A percentile compares a stretch with the other conserved stretches of the same genome.
Conservation (phyloP, 106 monocot species). For the Allium sativum region DNA sequence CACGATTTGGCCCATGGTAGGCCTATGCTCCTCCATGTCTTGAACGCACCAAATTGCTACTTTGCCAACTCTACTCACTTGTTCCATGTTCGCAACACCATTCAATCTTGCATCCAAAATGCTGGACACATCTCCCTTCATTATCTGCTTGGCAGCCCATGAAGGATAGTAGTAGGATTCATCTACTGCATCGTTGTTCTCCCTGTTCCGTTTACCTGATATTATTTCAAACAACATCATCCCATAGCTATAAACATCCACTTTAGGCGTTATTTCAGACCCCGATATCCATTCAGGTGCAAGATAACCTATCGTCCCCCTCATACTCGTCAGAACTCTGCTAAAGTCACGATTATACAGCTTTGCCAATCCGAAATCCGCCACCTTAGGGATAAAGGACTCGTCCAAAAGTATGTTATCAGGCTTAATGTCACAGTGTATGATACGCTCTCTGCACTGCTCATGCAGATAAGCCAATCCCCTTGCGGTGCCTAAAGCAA, state of each 20-base stretch:
- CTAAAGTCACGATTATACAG: conserved; percentile 46
- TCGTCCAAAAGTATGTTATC: conserved; percentile 45
- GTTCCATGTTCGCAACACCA: conserved; percentile 3
- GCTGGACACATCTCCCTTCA: conserved; percentile 1
- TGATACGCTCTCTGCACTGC: conserved; percentile 27
- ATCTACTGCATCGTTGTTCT: conserved; percentile 1
- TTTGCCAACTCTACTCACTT: not conserved
- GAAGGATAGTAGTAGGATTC: conserved; percentile 17
- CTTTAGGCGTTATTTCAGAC: conserved; percentile 30
- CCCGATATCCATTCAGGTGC: conserved; percentile 60
- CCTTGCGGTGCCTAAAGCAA: conserved; percentile 13
- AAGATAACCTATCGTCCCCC: conserved; percentile 46
- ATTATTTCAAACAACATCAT: conserved; percentile 55
- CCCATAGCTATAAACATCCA: conserved; percentile 50
- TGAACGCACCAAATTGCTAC: conserved; percentile 25
- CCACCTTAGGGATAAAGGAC: conserved; percentile 26
- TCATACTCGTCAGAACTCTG: conserved; percentile 39
- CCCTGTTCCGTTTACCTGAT: conserved; percentile 32
- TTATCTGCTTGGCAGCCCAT: conserved; percentile 23
- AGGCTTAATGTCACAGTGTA: conserved; percentile 30
- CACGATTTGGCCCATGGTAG: conserved; percentile 19
- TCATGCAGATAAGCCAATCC: conserved; percentile 31
- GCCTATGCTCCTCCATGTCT: conserved; percentile 12
- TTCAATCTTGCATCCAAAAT: conserved; percentile 15
- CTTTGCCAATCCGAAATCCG: conserved; percentile 58